Percentiles rank a stretch among this genome's conserved stretches.
phyloP scores from a whole-genome alignment of 108 stramenopile genomes.

The Chaetoceros muelleri region DNA sequence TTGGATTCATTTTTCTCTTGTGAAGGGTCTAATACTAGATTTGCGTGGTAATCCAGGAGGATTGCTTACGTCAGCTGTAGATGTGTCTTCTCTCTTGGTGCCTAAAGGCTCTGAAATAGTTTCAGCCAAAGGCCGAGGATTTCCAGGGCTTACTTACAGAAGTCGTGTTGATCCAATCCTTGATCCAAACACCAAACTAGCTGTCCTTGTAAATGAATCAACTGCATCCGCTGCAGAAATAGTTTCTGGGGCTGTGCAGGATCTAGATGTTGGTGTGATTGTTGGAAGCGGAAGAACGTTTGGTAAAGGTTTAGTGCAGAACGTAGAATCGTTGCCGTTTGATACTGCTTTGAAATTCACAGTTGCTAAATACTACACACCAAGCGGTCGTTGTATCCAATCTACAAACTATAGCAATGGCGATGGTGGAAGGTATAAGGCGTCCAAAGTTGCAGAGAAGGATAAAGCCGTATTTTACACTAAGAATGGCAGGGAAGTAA shows the following conservation, averaged over 20 bases:
- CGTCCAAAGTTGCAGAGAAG: slow-evolving; percentile 51
- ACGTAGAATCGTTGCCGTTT: slow-evolving; percentile 82
- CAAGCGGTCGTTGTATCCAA: slow-evolving; percentile 89
- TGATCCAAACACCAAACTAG: slow-evolving; percentile 69
- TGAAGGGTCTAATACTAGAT: slow-evolving; percentile 78
- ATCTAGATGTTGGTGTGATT: slow-evolving; percentile 89
- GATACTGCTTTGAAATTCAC: slow-evolving; percentile 91
- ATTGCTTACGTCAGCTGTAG: slow-evolving; percentile 86
- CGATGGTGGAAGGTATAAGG: slow-evolving; percentile 36
- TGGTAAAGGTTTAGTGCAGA: slow-evolving; percentile 97
- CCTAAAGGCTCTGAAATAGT: slow-evolving; percentile 90
- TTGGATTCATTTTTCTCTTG: slow-evolving; percentile 1
- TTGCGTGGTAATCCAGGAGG: slow-evolving; percentile 94
- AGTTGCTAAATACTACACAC: slow-evolving; percentile 96
- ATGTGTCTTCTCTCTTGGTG: slow-evolving; percentile 82
- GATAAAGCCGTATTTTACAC: slow-evolving; percentile 65
- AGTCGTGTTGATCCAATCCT: slow-evolving; percentile 75
- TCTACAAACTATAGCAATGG: slow-evolving; percentile 80
- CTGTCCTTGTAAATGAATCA: slow-evolving; percentile 80
- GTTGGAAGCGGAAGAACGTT: slow-evolving; percentile 87
- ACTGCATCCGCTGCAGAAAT: slow-evolving; percentile 95
- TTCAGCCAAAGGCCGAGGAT: slow-evolving; percentile 82
- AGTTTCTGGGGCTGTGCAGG: slow-evolving; percentile 93
- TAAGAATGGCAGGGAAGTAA: slow-evolving; percentile 56
- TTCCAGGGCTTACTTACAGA: slow-evolving; percentile 73